Evolutionary conservation across 805 yeast species (phyloP).

Genomic region (Lachancea fermentati): DNA sequence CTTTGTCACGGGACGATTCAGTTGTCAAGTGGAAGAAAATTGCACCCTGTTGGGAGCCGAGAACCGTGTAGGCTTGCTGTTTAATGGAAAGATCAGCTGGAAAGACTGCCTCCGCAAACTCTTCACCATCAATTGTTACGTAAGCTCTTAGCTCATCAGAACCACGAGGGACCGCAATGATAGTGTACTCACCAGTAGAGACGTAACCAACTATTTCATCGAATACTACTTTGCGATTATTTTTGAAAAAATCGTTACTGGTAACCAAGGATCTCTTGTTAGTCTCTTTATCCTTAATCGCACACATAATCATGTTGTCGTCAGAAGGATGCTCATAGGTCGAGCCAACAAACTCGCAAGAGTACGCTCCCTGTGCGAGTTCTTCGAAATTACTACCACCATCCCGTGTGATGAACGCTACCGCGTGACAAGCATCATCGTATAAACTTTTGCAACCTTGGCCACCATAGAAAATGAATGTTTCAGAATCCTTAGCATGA

Average conservation of each 20-base stretch:
- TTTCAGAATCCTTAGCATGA: conserved; percentile 48
- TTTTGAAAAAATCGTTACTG: conserved; percentile 48
- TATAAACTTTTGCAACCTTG: conserved; percentile 47
- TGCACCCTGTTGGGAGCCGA: conserved; percentile 66
- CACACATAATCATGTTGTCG: conserved; percentile 60
- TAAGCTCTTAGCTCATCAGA: conserved; percentile 55
- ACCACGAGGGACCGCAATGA: conserved; percentile 59
- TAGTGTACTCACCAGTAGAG: conserved; percentile 59
- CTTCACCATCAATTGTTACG: conserved; percentile 72
- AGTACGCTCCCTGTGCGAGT: conserved; percentile 46
- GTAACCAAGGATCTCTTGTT: conserved; percentile 36
- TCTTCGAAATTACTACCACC: conserved; percentile 59
- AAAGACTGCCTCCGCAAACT: conserved; percentile 72
- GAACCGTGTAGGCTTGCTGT: conserved; percentile 70
- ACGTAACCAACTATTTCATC: conserved; percentile 69
- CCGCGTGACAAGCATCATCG: conserved; percentile 47
- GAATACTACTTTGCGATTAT: conserved; percentile 38
- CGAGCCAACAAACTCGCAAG: conserved; percentile 64
- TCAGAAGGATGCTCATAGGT: conserved; percentile 41
- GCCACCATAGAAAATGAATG: conserved; percentile 67
- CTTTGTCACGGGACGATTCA: conserved; percentile 40
- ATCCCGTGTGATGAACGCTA: conserved; percentile 59
- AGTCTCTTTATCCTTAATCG: conserved; percentile 37
- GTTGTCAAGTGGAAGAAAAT: conserved; percentile 83
- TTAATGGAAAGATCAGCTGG: conserved; percentile 58